phyloP scores from a whole-genome alignment of 2,329 filamentous ascomycete species.

The Sclerotinia sclerotiorum region DNA sequence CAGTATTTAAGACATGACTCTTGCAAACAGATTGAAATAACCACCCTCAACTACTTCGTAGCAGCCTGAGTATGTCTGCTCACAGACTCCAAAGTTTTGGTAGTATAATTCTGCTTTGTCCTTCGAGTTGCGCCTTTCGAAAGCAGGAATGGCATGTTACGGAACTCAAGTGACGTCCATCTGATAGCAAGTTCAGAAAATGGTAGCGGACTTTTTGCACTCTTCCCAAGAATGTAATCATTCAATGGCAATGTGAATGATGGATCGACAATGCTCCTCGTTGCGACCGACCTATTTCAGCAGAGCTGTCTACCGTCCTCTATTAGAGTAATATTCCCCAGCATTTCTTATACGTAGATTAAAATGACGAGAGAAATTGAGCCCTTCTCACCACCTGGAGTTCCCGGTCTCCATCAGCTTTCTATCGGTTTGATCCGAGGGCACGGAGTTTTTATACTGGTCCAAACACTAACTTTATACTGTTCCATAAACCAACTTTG shows the following conservation, averaged over 20 bases:
- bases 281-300: too few relatives aligned
- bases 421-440: too few relatives aligned
- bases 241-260: background rate
- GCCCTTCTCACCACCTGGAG: too few relatives aligned
- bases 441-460: background rate
- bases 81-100: background rate
- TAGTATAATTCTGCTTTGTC: background rate
- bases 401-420: too few relatives aligned
- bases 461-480: background rate
- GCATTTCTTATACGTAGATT: too few relatives aligned
- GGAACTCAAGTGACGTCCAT: background rate
- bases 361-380: too few relatives aligned
- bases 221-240: rapidly evolving
- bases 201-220: background rate
- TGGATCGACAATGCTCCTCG: background rate
- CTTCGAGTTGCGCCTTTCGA: background rate
- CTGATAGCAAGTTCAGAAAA: background rate
- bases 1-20: background rate
- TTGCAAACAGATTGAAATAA: background rate
- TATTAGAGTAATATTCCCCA: background rate
- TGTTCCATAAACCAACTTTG: background rate
- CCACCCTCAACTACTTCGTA: too few relatives aligned
- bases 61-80: background rate
- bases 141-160: background rate
- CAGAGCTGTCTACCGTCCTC: background rate